Base-by-base conservation (phyloP, 1,284 basidiomycete species). In the Mycena citricolor region DNA sequence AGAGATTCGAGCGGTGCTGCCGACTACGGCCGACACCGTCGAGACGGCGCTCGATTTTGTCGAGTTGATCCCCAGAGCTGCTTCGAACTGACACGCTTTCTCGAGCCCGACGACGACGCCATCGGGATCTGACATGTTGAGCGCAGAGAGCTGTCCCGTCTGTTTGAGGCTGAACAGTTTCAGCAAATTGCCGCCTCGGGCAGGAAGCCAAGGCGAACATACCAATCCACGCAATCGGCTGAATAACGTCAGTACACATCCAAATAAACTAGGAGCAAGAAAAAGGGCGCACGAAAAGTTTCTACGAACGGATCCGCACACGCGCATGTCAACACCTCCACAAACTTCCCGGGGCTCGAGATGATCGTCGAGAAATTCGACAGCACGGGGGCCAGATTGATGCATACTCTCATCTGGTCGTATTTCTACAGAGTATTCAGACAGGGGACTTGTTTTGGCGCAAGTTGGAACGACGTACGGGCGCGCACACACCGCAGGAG, bases 171-270 rank as follows among this genome's bases (percentile, higher is more conserved):
- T 82, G 20, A 24, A 50, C 59, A 35, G 20, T 23, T 49, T 59
- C 36, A 24, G 24, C 19, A 14, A 14, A 30, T 28, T 5, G 8
- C 25, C 5, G 8, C 8, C 13, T 8, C 4, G 13, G 21, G 37
- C 16, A 8, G 37, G 40, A 33, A 12, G 22, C 26, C 31, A 21
- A 32, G 23, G 17, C 14, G 14, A n/a, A 60, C 71, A 35, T 49
- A 81, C 79, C 83, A 86, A 55, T 86, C 81, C 20, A 79, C 76
- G 54, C 83, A 87, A 67, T 86, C 81, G 23, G 83, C 51, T 52
- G 16, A 37, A 37, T 11, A 32, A 23, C 13, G 17, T 19, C 4
- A 82, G 58, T 77, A 84, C 11, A 68, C 73, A 84, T 12, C 68
- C 73, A 30, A 78, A 68, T 12, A 17, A 11, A 57, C 79, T 0